A percentile compares a stretch with the other conserved stretches of the same genome.
Evolutionary conservation across 805 yeast species (phyloP).

Genomic region (Lipomyces spencermartinsiae): DNA sequence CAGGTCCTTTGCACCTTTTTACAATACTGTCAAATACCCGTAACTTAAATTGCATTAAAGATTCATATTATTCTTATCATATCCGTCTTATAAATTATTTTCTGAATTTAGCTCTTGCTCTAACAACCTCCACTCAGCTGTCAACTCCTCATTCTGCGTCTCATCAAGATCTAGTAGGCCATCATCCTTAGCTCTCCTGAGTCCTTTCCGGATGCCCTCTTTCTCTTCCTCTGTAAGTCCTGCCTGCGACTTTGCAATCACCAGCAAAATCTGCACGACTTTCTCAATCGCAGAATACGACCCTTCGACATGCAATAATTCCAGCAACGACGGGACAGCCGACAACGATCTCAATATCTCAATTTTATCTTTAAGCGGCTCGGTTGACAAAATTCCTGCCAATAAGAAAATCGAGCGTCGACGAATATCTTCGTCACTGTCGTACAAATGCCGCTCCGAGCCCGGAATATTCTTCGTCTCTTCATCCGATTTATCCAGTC

Average conservation of each 20-base stretch:
- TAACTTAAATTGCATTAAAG: not conserved
- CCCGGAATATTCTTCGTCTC: conserved; percentile 2
- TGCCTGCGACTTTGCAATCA: conserved; percentile 27
- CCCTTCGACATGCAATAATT: conserved; percentile 26
- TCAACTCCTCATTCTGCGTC: conserved; percentile 13
- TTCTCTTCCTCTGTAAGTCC: conserved; percentile 36
- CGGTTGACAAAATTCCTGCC: conserved; percentile 36
- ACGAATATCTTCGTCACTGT: conserved; percentile 28
- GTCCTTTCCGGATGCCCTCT: conserved; percentile 23
- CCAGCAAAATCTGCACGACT: conserved; percentile 28
- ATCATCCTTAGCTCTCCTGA: conserved; percentile 32
- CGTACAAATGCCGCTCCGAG: conserved; percentile 22
- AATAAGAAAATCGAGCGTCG: conserved; percentile 33
- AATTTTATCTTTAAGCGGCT: conserved; percentile 32
- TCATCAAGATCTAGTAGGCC: conserved; percentile 32
- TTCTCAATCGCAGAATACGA: conserved; percentile 35
- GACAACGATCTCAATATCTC: conserved; percentile 26
- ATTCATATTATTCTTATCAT: not conserved
- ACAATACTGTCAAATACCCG: not conserved
- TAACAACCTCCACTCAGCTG: conserved; percentile 34
- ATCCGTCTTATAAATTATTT: not conserved
- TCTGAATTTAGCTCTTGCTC: conserved; percentile 22
- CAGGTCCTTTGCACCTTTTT: not conserved
- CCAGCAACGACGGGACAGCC: conserved; percentile 30
- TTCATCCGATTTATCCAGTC: conserved; percentile 4